Conservation (phyloP, 805 yeast species). For the Cyberlindnera xishuangbannaensis region DNA sequence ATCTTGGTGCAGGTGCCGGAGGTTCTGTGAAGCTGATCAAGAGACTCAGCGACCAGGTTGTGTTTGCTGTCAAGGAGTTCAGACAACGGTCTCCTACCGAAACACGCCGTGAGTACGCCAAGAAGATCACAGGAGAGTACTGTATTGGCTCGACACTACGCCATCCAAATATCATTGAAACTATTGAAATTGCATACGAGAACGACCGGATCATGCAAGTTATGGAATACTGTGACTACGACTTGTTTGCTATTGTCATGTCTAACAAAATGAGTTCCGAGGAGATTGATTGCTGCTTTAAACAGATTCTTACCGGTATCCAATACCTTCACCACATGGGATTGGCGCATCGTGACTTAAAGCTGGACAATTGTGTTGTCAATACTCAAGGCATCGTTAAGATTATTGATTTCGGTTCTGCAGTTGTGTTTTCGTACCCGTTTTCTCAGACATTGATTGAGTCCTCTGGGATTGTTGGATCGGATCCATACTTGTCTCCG, state of each 20-base stretch:
- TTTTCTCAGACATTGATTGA: conserved; percentile 66
- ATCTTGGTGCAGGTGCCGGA: conserved; percentile 92
- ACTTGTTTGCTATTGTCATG: conserved; percentile 91
- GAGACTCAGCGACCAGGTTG: conserved; percentile 57
- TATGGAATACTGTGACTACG: conserved; percentile 93
- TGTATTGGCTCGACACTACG: conserved; percentile 88
- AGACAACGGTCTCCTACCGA: conserved; percentile 71
- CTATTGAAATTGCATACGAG: conserved; percentile 87
- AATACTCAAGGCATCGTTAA: conserved; percentile 77
- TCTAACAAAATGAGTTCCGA: conserved; percentile 76
- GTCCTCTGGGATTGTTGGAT: conserved; percentile 80
- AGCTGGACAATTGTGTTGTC: conserved; percentile 88
- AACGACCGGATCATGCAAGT: conserved; percentile 82
- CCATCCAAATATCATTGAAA: conserved; percentile 86
- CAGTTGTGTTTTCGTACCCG: conserved; percentile 88
- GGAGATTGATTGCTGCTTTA: conserved; percentile 85
- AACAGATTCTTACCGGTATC: conserved; percentile 77
- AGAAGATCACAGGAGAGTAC: conserved; percentile 89
- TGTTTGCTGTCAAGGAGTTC: conserved; percentile 91
- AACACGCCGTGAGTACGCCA: conserved; percentile 77
- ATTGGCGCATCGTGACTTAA: conserved; percentile 85
- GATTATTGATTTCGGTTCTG: conserved; percentile 89
- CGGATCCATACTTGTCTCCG: conserved; percentile 89
- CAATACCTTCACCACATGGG: conserved; percentile 80
- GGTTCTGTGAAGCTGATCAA: conserved; percentile 78